These are phyloP conservation scores for Rugonectria rugulosa DNA, from an alignment of 2,329 filamentous ascomycete genomes.

Conservation along the genomic window DNA sequence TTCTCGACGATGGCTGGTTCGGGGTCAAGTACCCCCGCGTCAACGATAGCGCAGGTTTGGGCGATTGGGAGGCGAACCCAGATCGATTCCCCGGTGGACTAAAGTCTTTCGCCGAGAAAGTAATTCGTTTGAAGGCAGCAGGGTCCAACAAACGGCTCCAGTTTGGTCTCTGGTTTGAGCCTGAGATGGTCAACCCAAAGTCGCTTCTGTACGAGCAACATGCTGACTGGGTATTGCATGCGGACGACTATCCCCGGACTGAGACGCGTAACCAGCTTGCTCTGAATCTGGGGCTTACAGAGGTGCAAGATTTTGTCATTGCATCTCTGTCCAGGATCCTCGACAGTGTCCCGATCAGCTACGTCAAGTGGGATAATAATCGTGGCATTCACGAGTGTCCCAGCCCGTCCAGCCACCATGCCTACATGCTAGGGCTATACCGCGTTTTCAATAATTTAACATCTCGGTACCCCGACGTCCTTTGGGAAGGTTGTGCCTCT, in stretches of 20 bases:
- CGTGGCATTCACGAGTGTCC: constrained; percentile 68
- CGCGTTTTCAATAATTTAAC: constrained; percentile 68
- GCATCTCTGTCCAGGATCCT: constrained; percentile 61
- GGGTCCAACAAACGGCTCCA: constrained; percentile 56
- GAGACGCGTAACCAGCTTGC: constrained; percentile 66
- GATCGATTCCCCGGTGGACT: constrained; percentile 66
- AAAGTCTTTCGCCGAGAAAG: constrained; percentile 55
- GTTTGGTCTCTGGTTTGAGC: constrained; percentile 73
- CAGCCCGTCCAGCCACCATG: constrained; percentile 60
- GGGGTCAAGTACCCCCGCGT: constrained; percentile 65
- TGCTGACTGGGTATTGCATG: constrained; percentile 69
- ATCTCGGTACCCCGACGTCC: constrained; percentile 64
- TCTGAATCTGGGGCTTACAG: constrained; percentile 65
- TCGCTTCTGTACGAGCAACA: constrained; percentile 67
- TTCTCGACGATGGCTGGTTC: constrained; percentile 74
- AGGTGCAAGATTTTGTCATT: constrained; percentile 71
- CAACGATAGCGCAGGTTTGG: constrained; percentile 64
- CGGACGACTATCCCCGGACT: constrained; percentile 63
- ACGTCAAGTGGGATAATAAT: constrained; percentile 76
- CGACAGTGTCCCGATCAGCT: constrained; percentile 60
- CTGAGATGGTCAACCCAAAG: constrained; percentile 72
- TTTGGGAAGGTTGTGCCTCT: constrained; percentile 72
- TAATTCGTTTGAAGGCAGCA: constrained; percentile 57
- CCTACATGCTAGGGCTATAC: constrained; percentile 71
- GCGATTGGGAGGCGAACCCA: constrained; percentile 69